Evolutionary conservation across 2,329 filamentous ascomycete species (phyloP), one percentile per base, ranked within the genome.

Genomic region (Fusarium temperatum): DNA sequence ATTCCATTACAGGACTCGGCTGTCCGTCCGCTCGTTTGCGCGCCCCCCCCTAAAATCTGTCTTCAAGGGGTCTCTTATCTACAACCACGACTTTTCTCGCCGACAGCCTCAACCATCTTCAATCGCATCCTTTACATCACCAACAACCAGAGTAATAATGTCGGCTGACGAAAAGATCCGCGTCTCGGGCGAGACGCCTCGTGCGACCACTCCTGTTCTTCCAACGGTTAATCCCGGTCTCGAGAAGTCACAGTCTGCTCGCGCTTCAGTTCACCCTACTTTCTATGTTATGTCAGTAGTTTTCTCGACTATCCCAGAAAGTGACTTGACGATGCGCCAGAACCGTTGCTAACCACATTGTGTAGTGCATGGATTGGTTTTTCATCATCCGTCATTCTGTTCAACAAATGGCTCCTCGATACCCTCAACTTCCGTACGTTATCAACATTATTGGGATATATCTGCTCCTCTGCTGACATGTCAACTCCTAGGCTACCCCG

Each of bases 351-450:
- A 66, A 77, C 66, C 17, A 44, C 39, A 22, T 42, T n/a, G 36
- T 60, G 47, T 83, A 98, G 95, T 79, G 88, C 91, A 77, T 99
- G 96, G 96, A 98, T 99, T 81, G 87, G 91, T 68, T 88, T 98
- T 83, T 97, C 94, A 80, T 98, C 95, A 48, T 94, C 93, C 79
- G 95, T 98, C 81, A 99, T 99, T 82, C 88, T 99, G 72, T 98
- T 98, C 92, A 98, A 99, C 91, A 99, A 99, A 90, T 98, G 94
- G 91, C 94, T 99, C 80, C 89, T 98, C 72, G 92, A 96, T 80
- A 95, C 92, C 44, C 89, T 92, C 73, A 89, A 94, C 73, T 98
- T 98, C 87, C 89, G 84, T 85, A 84, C 76, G 83, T 78, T 51
- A 20, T 56, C 26, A 44, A 60, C 61, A 28, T 28, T 18, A n/a